Conservation (phyloP, 768 basidiomycete species). For the Suillus lakei region DNA sequence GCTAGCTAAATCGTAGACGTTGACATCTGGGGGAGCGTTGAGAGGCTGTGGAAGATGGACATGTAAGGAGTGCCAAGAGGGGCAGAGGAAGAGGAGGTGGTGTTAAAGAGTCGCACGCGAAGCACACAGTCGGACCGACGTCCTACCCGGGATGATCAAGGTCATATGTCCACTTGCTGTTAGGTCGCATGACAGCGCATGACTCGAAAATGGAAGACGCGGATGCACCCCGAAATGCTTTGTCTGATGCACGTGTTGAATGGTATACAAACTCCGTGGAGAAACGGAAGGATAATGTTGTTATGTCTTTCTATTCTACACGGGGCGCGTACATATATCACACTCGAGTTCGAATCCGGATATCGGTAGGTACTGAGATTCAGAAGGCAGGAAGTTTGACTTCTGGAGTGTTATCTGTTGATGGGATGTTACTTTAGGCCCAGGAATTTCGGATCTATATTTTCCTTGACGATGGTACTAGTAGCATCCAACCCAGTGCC, state of each 20-base stretch:
- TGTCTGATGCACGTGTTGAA: slow-evolving; percentile 1
- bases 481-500: slow-evolving; percentile 22
- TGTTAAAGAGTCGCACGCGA: background rate
- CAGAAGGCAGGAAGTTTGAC: background rate
- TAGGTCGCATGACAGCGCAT: background rate
- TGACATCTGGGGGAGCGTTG: slow-evolving; percentile 31
- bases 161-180: background rate
- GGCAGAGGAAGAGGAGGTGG: background rate
- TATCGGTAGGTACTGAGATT: background rate
- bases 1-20: slow-evolving; percentile 25
- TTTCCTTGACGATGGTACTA: background rate
- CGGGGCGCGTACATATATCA: background rate
- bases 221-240: background rate
- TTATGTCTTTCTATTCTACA: background rate
- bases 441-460: background rate
- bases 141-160: background rate
- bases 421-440: background rate
- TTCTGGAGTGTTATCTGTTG: background rate
- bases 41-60: slow-evolving; percentile 18
- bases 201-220: background rate
- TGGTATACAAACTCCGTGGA: background rate
- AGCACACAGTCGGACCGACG: background rate
- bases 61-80: background rate
- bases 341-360: background rate
- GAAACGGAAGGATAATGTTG: background rate